Conservation (phyloP, 352 stramenopile genomes). For the Pythium pyrilobum region DNA sequence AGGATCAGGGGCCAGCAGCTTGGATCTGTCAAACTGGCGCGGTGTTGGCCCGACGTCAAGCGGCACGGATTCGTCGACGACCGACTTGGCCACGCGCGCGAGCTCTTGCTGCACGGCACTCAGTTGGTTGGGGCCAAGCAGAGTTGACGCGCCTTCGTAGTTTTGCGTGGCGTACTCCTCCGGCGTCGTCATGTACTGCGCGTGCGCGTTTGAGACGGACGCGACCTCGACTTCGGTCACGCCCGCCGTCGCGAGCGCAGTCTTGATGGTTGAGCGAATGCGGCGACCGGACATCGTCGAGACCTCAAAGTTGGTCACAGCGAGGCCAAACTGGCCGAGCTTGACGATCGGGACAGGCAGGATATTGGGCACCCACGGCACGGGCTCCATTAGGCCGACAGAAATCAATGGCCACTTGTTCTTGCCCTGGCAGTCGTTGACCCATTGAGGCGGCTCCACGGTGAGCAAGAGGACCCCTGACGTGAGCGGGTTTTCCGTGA, state of each 20-base stretch:
- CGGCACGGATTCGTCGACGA: constrained; percentile 16
- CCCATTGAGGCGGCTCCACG: constrained; percentile 30
- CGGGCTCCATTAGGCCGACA: constrained; percentile 32
- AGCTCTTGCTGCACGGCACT: constrained; percentile 51
- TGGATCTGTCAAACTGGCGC: constrained; percentile 29
- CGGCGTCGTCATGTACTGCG: constrained; percentile 54
- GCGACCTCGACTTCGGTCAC: constrained; percentile 47
- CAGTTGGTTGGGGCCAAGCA: constrained; percentile 66
- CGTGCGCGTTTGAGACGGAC: constrained; percentile 52
- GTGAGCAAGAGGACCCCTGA: constrained; percentile 15
- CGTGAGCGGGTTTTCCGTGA: constrained; percentile 32
- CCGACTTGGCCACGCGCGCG: constrained; percentile 27
- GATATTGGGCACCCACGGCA: constrained; percentile 38
- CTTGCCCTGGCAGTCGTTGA: constrained; percentile 30
- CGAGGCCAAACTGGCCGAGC: constrained; percentile 46
- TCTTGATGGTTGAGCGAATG: constrained; percentile 30
- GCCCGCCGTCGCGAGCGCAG: constrained; percentile 15
- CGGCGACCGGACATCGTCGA: constrained; percentile 54
- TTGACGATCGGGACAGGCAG: constrained; percentile 50
- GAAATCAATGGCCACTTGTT: constrained; percentile 39
- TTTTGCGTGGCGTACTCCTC: constrained; percentile 61
- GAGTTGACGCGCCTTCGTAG: constrained; percentile 68
- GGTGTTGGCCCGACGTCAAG: constrained; percentile 31
- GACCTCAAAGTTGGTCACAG: constrained; percentile 51
- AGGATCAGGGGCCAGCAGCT: constrained; percentile 28